These are phyloP conservation scores for Backusella macrospora DNA, from an alignment of 192 early-diverging fungal species.

Conservation along the genomic window DNA sequence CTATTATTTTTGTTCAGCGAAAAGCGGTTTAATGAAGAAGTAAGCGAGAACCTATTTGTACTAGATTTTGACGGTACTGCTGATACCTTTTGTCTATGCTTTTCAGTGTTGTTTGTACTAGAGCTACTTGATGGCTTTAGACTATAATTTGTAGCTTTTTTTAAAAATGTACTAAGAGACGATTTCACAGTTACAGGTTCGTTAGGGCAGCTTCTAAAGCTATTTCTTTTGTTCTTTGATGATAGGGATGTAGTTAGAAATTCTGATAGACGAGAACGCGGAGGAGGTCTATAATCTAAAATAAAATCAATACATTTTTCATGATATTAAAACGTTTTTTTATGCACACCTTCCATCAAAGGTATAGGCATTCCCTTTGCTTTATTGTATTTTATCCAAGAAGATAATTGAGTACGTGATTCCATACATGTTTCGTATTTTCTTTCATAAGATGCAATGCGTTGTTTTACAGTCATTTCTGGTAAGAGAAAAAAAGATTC, in stretches of 20 bases:
- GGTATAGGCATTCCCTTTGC: neutral
- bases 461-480: neutral
- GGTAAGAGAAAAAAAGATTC: conserved; percentile 5
- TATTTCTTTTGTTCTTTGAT: neutral
- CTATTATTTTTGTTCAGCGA: conserved; percentile 16
- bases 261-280: neutral
- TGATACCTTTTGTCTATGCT: neutral
- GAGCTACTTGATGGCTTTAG: conserved; percentile 3
- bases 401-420: conserved; percentile 11
- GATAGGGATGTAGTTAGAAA: conserved; percentile 5
- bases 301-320: neutral
- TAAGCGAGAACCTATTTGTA: conserved; percentile 5
- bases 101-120: neutral
- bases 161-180: conserved; percentile 12
- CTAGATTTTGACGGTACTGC: neutral
- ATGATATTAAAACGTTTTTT: neutral
- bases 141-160: conserved; percentile 15
- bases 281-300: conserved; percentile 15
- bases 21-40: conserved; percentile 14
- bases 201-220: neutral
- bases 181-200: neutral
- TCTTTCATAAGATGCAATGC: conserved; percentile 2
- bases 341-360: conserved; percentile 13
- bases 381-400: conserved; percentile 21
- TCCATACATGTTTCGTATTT: conserved; percentile 9